These are phyloP conservation scores for Leishmania lainsoni DNA, from an alignment of 208 protist genomes.

Conservation along the genomic window DNA sequence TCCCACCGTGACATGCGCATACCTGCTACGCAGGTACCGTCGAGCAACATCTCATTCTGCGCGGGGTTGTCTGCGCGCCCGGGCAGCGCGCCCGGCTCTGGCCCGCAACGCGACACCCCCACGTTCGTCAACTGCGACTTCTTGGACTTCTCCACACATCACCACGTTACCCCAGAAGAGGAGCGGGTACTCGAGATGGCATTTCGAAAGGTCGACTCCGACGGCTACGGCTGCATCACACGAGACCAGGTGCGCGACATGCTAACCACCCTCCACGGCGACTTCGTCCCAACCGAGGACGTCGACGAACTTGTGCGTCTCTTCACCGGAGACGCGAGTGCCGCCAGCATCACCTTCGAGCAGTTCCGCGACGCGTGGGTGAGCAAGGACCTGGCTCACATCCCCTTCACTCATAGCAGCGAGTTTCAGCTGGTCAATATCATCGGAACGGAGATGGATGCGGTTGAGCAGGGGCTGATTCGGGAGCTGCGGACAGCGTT, in stretches of 20 bases:
- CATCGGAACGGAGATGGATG: slow-evolving; percentile 73
- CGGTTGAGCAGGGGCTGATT: slow-evolving; percentile 74
- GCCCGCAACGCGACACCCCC: slow-evolving; percentile 4
- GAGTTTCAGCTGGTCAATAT: slow-evolving; percentile 88
- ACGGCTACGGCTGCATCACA: slow-evolving; percentile 81
- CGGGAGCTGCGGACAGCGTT: slow-evolving; percentile 84
- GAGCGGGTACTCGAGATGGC: slow-evolving; percentile 68
- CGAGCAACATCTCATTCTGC: not conserved
- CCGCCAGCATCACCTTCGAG: slow-evolving; percentile 65
- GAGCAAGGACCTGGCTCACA: slow-evolving; percentile 72
- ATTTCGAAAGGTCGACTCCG: slow-evolving; percentile 80
- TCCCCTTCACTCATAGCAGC: slow-evolving; percentile 50
- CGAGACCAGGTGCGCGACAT: slow-evolving; percentile 87
- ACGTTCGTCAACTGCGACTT: slow-evolving; percentile 34
- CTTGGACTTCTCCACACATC: slow-evolving; percentile 63
- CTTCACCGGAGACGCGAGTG: slow-evolving; percentile 67
- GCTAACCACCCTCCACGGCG: slow-evolving; percentile 74
- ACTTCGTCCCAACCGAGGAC: slow-evolving; percentile 53
- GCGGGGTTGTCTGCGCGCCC: not conserved
- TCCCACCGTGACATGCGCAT: not conserved
- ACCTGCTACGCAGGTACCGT: not conserved
- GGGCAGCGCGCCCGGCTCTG: not conserved
- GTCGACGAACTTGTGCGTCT: slow-evolving; percentile 76
- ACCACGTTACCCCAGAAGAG: slow-evolving; percentile 66
- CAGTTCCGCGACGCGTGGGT: slow-evolving; percentile 91